Evolutionary conservation across 495 filamentous ascomycete species (phyloP).

Genomic region (Saxophila tyrrhenica): DNA sequence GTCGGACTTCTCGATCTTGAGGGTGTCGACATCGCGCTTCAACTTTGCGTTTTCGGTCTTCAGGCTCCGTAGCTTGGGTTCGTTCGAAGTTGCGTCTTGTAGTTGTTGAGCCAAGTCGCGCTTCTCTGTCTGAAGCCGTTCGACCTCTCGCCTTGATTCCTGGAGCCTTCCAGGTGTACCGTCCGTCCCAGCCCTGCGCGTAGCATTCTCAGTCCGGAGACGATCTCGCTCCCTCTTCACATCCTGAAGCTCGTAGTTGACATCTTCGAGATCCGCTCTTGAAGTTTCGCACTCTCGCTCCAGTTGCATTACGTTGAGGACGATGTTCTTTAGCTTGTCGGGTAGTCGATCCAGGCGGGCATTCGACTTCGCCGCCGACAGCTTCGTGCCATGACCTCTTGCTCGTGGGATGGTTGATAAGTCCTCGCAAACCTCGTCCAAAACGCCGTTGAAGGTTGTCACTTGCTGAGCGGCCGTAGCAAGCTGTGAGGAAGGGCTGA

Average conservation of each 20-base stretch:
- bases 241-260: neutral
- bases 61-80: neutral
- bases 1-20: neutral
- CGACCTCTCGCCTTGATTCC: neutral
- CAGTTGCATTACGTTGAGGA: neutral
- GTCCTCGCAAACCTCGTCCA: neutral
- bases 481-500: neutral
- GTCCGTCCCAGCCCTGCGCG: neutral
- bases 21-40: neutral
- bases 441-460: neutral
- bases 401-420: neutral
- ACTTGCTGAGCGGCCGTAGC: neutral
- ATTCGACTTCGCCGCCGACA: neutral
- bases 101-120: neutral
- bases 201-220: neutral
- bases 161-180: neutral
- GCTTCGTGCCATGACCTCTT: neutral
- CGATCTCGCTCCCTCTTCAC: neutral
- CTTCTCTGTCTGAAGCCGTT: neutral
- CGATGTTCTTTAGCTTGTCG: neutral
- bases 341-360: neutral
- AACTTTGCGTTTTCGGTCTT: neutral
- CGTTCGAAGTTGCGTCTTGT: neutral
- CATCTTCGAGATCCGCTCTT: neutral
- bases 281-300: neutral